A percentile compares a stretch with the other conserved stretches of the same genome.
Evolutionary conservation across 345 rosid species (phyloP).

Genomic region (Heritiera fomes): DNA sequence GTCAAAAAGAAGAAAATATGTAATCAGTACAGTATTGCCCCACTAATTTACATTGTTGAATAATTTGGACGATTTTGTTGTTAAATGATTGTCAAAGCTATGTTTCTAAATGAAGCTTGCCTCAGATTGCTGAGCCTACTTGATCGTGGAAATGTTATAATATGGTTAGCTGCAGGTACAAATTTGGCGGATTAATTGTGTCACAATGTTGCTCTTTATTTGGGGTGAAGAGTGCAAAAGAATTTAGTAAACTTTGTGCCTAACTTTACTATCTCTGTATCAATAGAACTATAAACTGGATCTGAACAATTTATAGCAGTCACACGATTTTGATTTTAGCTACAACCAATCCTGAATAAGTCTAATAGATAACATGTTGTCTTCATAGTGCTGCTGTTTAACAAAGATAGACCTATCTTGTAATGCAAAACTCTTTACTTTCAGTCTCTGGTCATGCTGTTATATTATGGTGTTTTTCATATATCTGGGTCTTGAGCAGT

Average conservation of each 20-base stretch:
- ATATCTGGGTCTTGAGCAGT: not conserved
- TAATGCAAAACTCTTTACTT: not conserved
- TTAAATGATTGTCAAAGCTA: not conserved
- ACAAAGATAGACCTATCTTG: not conserved
- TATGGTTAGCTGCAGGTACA: not conserved
- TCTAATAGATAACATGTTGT: not conserved
- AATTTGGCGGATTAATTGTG: not conserved
- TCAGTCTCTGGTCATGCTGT: not conserved
- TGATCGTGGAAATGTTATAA: not conserved
- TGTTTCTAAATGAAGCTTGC: not conserved
- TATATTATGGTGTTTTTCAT: not conserved
- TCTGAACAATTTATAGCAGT: not conserved
- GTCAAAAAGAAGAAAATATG: not conserved
- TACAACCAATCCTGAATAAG: not conserved
- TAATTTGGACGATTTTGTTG: conserved; percentile 1
- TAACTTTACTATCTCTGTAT: not conserved
- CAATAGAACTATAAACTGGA: not conserved
- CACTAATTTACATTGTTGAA: not conserved
- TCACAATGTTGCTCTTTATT: not conserved
- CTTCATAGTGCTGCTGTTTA: not conserved
- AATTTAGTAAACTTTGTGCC: not conserved
- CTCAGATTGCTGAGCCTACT: not conserved
- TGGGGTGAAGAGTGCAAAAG: not conserved
- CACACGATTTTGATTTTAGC: not conserved
- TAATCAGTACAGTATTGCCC: conserved; percentile 5